These are phyloP conservation scores for Botrytis paeoniae DNA, from an alignment of 2,329 filamentous ascomycete genomes.

Conservation along the genomic window DNA sequence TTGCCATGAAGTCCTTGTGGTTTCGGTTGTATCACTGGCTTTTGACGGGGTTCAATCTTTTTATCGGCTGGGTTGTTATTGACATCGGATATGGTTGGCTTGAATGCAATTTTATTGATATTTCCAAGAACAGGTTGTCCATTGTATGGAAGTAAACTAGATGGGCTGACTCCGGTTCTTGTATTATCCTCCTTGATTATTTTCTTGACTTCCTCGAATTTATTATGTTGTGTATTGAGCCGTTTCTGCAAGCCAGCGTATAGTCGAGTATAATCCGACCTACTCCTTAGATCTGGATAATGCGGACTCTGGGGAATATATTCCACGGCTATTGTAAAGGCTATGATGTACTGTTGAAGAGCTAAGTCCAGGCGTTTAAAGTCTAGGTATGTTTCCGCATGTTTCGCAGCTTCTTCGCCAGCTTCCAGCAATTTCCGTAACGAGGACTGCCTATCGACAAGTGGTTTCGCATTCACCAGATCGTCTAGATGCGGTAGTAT, in stretches of 20 bases:
- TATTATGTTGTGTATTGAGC: conserved; percentile 47
- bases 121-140: background rate
- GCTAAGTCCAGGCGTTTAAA: conserved; percentile 70
- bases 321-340: conserved; percentile 74
- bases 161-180: conserved; percentile 51
- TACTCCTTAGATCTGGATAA: conserved; percentile 61
- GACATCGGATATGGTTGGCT: background rate
- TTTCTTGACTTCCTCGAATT: conserved; percentile 57
- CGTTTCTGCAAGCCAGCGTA: conserved; percentile 51
- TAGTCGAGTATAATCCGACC: conserved; percentile 48
- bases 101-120: conserved; percentile 23
- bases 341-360: conserved; percentile 79
- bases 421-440: conserved; percentile 52
- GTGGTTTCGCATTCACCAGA: conserved; percentile 40
- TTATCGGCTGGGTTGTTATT: background rate
- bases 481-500: conserved; percentile 45
- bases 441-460: conserved; percentile 41
- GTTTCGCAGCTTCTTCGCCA: conserved; percentile 52
- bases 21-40: conserved; percentile 58
- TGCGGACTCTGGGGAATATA: conserved; percentile 74
- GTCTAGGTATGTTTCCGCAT: conserved; percentile 60
- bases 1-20: conserved; percentile 65
- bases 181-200: conserved; percentile 62
- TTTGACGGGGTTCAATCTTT: conserved; percentile 16
- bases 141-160: background rate